Base-by-base conservation (phyloP, 495 filamentous ascomycete genomes). In the Xylaria grammica region DNA sequence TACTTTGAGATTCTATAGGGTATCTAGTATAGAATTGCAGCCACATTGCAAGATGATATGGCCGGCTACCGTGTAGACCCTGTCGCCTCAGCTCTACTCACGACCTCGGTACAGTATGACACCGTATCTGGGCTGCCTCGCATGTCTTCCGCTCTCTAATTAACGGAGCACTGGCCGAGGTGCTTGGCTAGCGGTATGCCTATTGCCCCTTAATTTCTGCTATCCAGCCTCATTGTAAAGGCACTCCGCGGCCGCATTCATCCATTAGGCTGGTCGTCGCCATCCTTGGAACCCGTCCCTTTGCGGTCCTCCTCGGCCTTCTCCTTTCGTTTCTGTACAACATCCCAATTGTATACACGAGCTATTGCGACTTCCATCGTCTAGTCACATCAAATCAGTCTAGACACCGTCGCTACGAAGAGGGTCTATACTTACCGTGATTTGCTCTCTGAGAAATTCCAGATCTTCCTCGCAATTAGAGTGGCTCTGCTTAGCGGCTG, bases 311-410 rank as follows among this genome's bases (percentile, higher is more conserved):
- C 87, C 8, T 90, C 89, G 19, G 82, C 84, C 75, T 91, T 94
- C 61, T 97, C 94, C 84, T 96, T 97, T 63, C 95, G 81, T 77
- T 94, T 91, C 82, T 96, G 88, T 36, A 91, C 91, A 7, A 99
- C 91, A 72, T 99, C 95, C 92, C 94, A 97, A 75, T 99, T 99
- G 75, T 98, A 99, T n/a, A 99, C 91, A 60, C 96, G 83, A 22
- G 95, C 95, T 19, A 93, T 93, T 13, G 95, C 95, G 42, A 99
- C 95, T 77, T 99, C 95, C 78, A 99, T 86, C 0, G 95, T 99
- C 92, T 97, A 68, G 19, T 68, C 32, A 19, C 17, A 22, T 63
- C 82, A 54, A 81, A 75, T 48, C 44, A 34, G 42, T 36, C 63
- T 8, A 17, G 34, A 30, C 26, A 22, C 58, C 24, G 20, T 6